Evolutionary conservation across 78 protist species (phyloP).

Genomic region (Dictyostelium purpureum): DNA sequence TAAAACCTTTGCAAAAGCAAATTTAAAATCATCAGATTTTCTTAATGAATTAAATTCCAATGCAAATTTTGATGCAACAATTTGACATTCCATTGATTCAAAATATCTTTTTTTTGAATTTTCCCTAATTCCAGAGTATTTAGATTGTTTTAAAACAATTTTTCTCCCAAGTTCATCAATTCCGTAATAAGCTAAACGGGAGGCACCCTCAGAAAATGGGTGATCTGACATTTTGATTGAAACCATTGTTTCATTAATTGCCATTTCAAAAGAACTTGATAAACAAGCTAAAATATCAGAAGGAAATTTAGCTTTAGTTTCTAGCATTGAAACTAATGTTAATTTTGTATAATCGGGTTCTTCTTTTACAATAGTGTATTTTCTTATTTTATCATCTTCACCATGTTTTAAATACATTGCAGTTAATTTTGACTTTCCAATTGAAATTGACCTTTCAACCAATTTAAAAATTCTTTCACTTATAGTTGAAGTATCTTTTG

Average conservation of each 20-base stretch:
- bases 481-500: background rate
- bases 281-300: background rate
- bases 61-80: background rate
- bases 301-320: background rate
- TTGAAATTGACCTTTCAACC: background rate
- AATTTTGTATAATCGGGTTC: background rate
- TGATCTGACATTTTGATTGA: background rate
- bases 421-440: background rate
- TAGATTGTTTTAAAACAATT: background rate
- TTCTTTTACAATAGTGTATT: background rate
- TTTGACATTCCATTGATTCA: slow-evolving; percentile 4
- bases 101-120: background rate
- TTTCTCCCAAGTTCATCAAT: background rate
- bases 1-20: background rate
- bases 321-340: background rate
- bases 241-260: background rate
- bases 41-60: background rate
- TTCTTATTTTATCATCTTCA: background rate
- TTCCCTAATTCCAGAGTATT: background rate
- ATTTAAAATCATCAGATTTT: background rate
- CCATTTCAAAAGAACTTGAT: background rate
- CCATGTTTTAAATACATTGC: background rate
- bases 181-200: background rate
- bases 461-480: background rate
- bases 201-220: background rate